Percentiles rank a stretch among this genome's conserved stretches.
Evolutionary conservation across 163 green algal species (phyloP).

Genomic region (Volvox carteri): DNA sequence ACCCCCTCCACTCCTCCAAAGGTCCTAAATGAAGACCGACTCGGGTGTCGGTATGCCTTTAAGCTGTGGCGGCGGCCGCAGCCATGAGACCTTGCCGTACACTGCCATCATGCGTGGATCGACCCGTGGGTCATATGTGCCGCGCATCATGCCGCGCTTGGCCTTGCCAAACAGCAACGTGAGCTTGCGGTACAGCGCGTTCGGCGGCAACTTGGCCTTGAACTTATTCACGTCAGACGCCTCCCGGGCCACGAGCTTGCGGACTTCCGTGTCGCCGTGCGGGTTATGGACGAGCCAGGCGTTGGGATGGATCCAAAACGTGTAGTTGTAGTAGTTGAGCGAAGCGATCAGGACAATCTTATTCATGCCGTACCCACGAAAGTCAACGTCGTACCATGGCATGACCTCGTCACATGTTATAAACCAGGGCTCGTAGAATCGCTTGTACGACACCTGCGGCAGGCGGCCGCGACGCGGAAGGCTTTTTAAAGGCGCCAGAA

Average conservation of each 20-base stretch:
- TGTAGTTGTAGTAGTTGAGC: slow-evolving; percentile 65
- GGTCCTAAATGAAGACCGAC: slow-evolving; percentile 34
- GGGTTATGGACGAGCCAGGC: slow-evolving; percentile 64
- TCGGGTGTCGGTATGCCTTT: slow-evolving; percentile 26
- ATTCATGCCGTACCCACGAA: slow-evolving; percentile 66
- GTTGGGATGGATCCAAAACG: slow-evolving; percentile 54
- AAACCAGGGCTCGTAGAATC: slow-evolving; percentile 67
- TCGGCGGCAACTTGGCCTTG: slow-evolving; percentile 48
- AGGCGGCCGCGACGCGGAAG: too few relatives aligned
- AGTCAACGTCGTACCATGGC: slow-evolving; percentile 56
- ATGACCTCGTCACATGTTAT: slow-evolving; percentile 60
- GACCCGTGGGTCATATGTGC: slow-evolving; percentile 30
- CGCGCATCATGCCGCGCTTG: slow-evolving; percentile 63
- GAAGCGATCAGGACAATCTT: slow-evolving; percentile 66
- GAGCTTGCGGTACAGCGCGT: slow-evolving; percentile 54
- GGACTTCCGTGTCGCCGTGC: slow-evolving; percentile 53
- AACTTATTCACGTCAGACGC: slow-evolving; percentile 37
- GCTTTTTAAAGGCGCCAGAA: too few relatives aligned
- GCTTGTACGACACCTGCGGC: slow-evolving; percentile 58
- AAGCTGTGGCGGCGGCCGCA: slow-evolving; percentile 28
- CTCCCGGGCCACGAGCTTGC: slow-evolving; percentile 39
- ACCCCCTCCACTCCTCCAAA: too few relatives aligned
- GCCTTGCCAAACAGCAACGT: slow-evolving; percentile 60
- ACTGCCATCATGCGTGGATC: slow-evolving; percentile 54
- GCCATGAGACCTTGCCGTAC: slow-evolving; percentile 46